Conservation (phyloP, 129 eudicot genomes). For the Tagetes erecta region DNA sequence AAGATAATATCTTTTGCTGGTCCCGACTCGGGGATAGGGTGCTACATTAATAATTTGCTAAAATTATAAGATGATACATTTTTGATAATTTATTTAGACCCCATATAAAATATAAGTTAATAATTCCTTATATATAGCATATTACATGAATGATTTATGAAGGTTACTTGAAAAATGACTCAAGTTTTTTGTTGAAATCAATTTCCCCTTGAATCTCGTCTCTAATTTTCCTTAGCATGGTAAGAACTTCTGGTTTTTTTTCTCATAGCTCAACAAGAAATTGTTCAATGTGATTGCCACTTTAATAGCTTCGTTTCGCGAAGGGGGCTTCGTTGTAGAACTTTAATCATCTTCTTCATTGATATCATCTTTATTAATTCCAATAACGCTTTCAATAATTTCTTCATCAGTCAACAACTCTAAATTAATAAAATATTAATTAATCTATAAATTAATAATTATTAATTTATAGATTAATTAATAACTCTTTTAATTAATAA, state of each 20-base stretch:
- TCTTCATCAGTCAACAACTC: conserved; percentile 34
- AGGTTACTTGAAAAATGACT: conserved; percentile 30
- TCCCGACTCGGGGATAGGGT: too few species aligned
- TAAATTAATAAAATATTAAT: too few species aligned
- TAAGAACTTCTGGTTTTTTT: neutral
- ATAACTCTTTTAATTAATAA: too few species aligned
- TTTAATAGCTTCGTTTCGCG: conserved; percentile 25
- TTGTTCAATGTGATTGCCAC: conserved; percentile 27
- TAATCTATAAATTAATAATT: too few species aligned
- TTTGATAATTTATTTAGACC: neutral
- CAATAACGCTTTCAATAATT: conserved; percentile 34
- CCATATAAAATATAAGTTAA: conserved; percentile 32
- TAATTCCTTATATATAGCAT: conserved; percentile 32
- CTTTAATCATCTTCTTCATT: conserved; percentile 31
- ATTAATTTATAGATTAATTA: too few species aligned
- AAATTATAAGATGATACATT: too few species aligned
- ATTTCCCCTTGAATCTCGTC: too few species aligned
- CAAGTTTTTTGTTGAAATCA: neutral
- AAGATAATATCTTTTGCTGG: too few species aligned
- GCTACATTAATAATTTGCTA: too few species aligned
- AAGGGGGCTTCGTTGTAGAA: neutral
- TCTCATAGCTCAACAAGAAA: conserved; percentile 31
- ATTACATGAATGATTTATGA: conserved; percentile 33
- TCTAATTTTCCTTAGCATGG: too few species aligned
- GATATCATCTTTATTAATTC: conserved; percentile 35